phyloP scores from a whole-genome alignment of 371 early-diverging fungal genomes.

The Aphelidium insulamus region DNA sequence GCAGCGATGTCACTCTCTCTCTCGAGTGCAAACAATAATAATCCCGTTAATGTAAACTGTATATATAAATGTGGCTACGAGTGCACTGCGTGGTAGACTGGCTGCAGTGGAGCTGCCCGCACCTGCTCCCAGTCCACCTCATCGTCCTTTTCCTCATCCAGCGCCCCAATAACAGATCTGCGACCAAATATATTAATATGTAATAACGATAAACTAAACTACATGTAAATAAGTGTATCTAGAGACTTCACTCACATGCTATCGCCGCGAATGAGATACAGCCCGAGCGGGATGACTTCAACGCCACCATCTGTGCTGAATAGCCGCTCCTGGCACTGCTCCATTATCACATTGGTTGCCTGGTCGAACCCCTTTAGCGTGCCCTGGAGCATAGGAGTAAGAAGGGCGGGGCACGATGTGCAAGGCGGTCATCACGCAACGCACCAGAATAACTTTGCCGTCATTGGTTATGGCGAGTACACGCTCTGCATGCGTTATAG shows the following conservation, averaged over 20 bases:
- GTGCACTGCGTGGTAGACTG: constrained; percentile 8
- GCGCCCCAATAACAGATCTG: constrained; percentile 9
- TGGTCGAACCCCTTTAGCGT: constrained; percentile 55
- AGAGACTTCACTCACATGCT: constrained; percentile 25
- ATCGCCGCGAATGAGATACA: constrained; percentile 57
- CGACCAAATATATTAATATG: neutral
- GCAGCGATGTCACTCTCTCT: no score
- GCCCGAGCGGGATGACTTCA: constrained; percentile 39
- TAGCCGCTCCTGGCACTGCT: constrained; percentile 45
- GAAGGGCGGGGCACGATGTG: neutral
- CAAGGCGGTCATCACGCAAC: neutral
- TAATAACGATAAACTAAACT: neutral
- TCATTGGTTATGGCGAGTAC: constrained; percentile 31
- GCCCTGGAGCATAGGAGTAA: constrained; percentile 19
- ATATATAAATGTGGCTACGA: no score
- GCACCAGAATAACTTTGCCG: constrained; percentile 35
- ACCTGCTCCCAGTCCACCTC: constrained; percentile 12
- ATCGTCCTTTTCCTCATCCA: constrained; percentile 19
- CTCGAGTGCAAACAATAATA: no score
- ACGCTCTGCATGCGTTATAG: neutral
- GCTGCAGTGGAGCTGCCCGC: constrained; percentile 10
- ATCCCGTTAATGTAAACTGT: no score
- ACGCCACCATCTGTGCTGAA: constrained; percentile 42
- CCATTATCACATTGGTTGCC: constrained; percentile 46
- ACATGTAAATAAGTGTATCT: neutral